These are phyloP conservation scores for Phycomyces blakesleeanus DNA, from an alignment of 192 early-diverging fungal genomes.

Conservation along the genomic window DNA sequence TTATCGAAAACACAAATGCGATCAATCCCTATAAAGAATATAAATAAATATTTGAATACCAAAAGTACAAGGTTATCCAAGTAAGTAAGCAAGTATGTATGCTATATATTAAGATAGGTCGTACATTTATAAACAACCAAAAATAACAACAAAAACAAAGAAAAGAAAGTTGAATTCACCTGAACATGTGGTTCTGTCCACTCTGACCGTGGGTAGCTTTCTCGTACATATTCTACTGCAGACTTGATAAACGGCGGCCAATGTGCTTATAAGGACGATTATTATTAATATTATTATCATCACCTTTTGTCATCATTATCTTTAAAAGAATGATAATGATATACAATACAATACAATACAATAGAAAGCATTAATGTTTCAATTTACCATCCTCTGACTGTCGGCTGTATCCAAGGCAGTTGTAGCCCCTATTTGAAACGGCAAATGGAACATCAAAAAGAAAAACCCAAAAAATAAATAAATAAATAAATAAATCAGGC, in stretches of 20 bases:
- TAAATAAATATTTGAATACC: neutral
- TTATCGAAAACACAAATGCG: slow-evolving; percentile 59
- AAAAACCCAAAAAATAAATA: too few relatives aligned
- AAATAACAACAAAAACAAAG: slow-evolving; percentile 4
- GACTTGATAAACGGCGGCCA: slow-evolving; percentile 66
- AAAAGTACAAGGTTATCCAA: neutral
- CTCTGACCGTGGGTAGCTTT: slow-evolving; percentile 49
- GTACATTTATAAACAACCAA: neutral
- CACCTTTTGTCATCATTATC: neutral
- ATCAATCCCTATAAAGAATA: slow-evolving; percentile 45
- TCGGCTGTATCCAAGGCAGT: slow-evolving; percentile 41
- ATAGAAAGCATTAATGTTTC: neutral
- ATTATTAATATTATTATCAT: too few relatives aligned
- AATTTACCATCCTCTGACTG: slow-evolving; percentile 43
- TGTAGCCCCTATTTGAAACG: slow-evolving; percentile 50
- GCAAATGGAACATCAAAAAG: neutral
- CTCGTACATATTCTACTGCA: slow-evolving; percentile 50
- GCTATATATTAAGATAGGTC: too few relatives aligned
- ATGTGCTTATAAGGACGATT: slow-evolving; percentile 46
- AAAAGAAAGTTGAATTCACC: slow-evolving; percentile 12
- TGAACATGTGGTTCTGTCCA: slow-evolving; percentile 38
- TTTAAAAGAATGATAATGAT: neutral
- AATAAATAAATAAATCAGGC: neutral
- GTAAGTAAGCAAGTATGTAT: neutral
- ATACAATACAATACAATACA: neutral